Conservation (phyloP, 306 rosid genomes). For the Ochetophila trinervis region DNA sequence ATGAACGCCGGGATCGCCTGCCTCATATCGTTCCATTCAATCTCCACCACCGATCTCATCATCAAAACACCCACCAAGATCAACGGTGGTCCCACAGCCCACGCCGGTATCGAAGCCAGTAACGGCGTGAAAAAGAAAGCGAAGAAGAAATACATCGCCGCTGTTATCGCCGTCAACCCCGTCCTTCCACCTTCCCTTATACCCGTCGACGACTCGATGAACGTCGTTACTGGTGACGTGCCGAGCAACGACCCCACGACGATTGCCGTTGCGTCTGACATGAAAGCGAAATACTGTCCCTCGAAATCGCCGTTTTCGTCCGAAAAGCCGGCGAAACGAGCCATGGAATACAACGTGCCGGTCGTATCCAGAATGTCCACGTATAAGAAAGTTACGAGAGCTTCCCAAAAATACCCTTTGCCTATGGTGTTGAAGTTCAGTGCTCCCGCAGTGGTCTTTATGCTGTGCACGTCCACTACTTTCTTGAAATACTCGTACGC, state of each 20-base stretch:
- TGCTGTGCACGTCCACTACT: slow-evolving; percentile 69
- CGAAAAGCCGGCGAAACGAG: slow-evolving; percentile 78
- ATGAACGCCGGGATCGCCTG: slow-evolving; percentile 91
- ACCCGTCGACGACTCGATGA: slow-evolving; percentile 86
- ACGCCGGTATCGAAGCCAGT: slow-evolving; percentile 91
- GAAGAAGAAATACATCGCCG: slow-evolving; percentile 56
- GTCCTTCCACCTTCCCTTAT: slow-evolving; percentile 93
- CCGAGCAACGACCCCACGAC: slow-evolving; percentile 83
- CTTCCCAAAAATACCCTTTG: slow-evolving; percentile 80
- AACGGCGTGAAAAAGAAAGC: slow-evolving; percentile 91
- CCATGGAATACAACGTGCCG: slow-evolving; percentile 89
- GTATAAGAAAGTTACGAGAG: slow-evolving; percentile 72
- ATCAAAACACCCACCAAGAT: slow-evolving; percentile 89
- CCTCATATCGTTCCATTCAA: slow-evolving; percentile 88
- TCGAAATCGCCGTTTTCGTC: slow-evolving; percentile 72
- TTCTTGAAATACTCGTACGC: slow-evolving; percentile 75
- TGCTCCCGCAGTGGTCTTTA: slow-evolving; percentile 80
- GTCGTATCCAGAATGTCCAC: slow-evolving; percentile 89
- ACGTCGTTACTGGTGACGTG: slow-evolving; percentile 90
- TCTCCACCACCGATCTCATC: slow-evolving; percentile 93
- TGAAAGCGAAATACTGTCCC: slow-evolving; percentile 91
- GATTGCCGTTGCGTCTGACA: slow-evolving; percentile 93
- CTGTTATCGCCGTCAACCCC: slow-evolving; percentile 83
- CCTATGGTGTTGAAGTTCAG: slow-evolving; percentile 60
- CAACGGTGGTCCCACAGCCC: slow-evolving; percentile 99